These are phyloP conservation scores for Escovopsis sp. DNA, from an alignment of 2,329 filamentous ascomycete genomes.

Conservation along the genomic window DNA sequence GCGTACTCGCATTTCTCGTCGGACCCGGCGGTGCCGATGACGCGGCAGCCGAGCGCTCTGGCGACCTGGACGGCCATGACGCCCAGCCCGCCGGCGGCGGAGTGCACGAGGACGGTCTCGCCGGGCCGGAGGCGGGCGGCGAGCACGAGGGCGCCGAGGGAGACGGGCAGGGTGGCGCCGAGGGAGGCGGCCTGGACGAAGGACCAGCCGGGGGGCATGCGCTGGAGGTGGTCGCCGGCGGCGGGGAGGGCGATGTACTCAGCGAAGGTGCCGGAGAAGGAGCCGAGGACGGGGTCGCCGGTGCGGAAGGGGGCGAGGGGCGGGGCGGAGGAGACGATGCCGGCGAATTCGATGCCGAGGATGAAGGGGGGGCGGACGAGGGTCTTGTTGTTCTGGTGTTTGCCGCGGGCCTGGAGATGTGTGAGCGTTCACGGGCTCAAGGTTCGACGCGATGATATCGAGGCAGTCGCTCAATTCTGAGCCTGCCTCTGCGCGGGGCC, in stretches of 20 bases:
- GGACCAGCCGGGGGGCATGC: conserved; percentile 28
- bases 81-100: conserved; percentile 39
- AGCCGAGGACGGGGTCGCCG: conserved; percentile 40
- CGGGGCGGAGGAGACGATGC: conserved; percentile 29
- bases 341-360: conserved; percentile 45
- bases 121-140: conserved; percentile 25
- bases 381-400: conserved; percentile 44
- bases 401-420: conserved; percentile 28
- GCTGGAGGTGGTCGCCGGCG: conserved; percentile 18
- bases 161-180: conserved; percentile 35
- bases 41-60: conserved; percentile 33
- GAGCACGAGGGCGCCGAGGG: conserved; percentile 32
- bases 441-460: too few relatives aligned
- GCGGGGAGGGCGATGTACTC: conserved; percentile 30
- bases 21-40: conserved; percentile 36
- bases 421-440: background rate
- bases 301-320: conserved; percentile 19
- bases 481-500: too few relatives aligned
- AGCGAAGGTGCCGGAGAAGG: conserved; percentile 34
- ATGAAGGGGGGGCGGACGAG: conserved; percentile 41
- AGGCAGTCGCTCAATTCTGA: too few relatives aligned
- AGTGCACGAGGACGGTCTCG: conserved; percentile 37
- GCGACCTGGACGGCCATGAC: conserved; percentile 41
- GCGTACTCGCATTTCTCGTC: conserved; percentile 28
- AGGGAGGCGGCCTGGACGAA: conserved; percentile 36